These are phyloP conservation scores for Artemisia argyi DNA, from an alignment of 129 eudicot genomes.

Conservation along the genomic window DNA sequence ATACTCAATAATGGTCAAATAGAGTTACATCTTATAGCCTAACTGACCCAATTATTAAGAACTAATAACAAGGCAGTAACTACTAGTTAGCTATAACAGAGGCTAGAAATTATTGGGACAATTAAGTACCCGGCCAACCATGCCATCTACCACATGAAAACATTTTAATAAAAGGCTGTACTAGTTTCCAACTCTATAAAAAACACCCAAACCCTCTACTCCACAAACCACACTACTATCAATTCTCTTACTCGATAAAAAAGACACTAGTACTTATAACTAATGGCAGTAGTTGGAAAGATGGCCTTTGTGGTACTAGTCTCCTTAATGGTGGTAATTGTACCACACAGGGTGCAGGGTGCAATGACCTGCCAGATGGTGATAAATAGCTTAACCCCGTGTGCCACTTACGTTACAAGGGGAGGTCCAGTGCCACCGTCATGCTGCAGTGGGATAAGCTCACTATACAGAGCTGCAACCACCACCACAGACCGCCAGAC, in stretches of 20 bases:
- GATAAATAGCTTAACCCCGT: slow-evolving; percentile 32
- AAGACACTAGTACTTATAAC: background rate
- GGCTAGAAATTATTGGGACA: too few species aligned
- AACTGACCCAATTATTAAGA: too few species aligned
- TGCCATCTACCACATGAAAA: too few species aligned
- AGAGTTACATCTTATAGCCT: too few species aligned
- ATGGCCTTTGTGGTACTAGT: slow-evolving; percentile 22
- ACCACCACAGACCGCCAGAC: slow-evolving; percentile 48
- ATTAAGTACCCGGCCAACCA: too few species aligned
- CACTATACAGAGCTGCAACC: slow-evolving; percentile 37
- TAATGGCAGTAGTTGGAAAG: slow-evolving; percentile 23
- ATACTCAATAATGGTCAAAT: too few species aligned
- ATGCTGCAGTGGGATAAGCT: slow-evolving; percentile 49
- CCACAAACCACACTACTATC: slow-evolving; percentile 22
- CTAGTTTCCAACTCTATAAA: slow-evolving; percentile 16
- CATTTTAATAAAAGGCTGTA: too few species aligned
- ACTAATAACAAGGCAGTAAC: too few species aligned
- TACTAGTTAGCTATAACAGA: too few species aligned
- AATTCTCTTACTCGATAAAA: background rate
- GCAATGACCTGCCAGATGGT: slow-evolving; percentile 37
- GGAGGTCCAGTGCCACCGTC: slow-evolving; percentile 33
- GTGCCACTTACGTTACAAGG: slow-evolving; percentile 32
- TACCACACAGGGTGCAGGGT: slow-evolving; percentile 25
- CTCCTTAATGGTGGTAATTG: slow-evolving; percentile 25
- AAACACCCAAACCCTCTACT: slow-evolving; percentile 20